Conservation (phyloP, 2,329 filamentous ascomycete species). For the Thyridium curvatum region DNA sequence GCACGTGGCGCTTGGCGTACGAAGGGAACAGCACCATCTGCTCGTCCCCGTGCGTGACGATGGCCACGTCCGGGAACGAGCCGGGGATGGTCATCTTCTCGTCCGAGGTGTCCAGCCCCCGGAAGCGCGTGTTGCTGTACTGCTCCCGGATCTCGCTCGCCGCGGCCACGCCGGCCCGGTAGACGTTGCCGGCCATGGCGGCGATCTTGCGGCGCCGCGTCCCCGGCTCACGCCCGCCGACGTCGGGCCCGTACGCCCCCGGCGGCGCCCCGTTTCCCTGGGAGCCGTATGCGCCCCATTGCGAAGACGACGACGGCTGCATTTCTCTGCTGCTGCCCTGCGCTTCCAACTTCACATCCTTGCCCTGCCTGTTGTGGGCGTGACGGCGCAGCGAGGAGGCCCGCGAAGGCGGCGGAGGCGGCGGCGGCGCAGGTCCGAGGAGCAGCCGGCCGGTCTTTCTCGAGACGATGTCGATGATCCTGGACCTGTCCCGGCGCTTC, state of each 20-base stretch:
- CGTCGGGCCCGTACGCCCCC: constrained; percentile 20
- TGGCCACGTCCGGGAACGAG: constrained; percentile 78
- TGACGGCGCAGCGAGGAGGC: too few species aligned
- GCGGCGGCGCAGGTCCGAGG: constrained; percentile 26
- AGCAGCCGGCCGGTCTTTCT: constrained; percentile 38
- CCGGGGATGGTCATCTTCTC: constrained; percentile 55
- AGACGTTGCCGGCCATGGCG: constrained; percentile 51
- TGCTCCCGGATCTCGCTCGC: constrained; percentile 54
- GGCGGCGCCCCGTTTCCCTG: constrained; percentile 6
- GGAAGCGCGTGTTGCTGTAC: constrained; percentile 46
- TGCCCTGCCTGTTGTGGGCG: neutral
- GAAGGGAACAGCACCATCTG: constrained; percentile 95
- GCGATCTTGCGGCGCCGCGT: constrained; percentile 73
- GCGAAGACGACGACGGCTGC: too few species aligned
- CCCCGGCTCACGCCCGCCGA: constrained; percentile 51
- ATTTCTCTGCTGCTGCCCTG: neutral
- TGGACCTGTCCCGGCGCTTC: constrained; percentile 40
- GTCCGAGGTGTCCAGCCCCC: constrained; percentile 23
- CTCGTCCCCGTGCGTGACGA: constrained; percentile 73
- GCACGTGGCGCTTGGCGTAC: constrained; percentile 72
- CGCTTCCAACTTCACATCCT: constrained; percentile 1
- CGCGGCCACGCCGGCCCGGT: constrained; percentile 48
- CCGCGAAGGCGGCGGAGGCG: neutral
- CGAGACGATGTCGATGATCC: constrained; percentile 35
- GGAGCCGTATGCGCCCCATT: constrained; percentile 2